Percentiles rank a stretch among this genome's conserved stretches.
phyloP scores from a whole-genome alignment of 345 rosid genomes.

The Tarenaya hassleriana region DNA sequence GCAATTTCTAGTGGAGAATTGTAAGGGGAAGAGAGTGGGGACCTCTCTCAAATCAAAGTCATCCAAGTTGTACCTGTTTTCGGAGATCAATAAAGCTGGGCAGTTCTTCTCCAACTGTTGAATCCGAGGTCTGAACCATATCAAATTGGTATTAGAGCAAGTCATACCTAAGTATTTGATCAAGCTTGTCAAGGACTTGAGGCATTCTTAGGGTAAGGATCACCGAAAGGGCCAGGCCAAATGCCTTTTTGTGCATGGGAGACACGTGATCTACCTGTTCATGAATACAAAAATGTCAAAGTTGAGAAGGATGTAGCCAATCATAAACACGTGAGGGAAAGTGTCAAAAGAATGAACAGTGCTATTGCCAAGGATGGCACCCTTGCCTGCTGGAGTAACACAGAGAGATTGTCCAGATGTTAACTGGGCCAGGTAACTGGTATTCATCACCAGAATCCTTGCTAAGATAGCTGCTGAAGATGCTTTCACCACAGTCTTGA shows the following conservation, averaged over 20 bases:
- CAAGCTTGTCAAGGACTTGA: slow-evolving; percentile 89
- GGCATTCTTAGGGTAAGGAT: slow-evolving; percentile 84
- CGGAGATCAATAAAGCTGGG: too few relatives aligned
- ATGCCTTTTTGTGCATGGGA: slow-evolving; percentile 62
- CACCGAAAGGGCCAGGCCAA: slow-evolving; percentile 83
- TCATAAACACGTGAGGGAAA: slow-evolving; percentile 9
- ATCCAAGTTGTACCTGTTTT: too few relatives aligned
- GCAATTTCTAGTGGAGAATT: too few relatives aligned
- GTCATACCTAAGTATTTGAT: slow-evolving; percentile 82
- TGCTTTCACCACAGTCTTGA: slow-evolving; percentile 75
- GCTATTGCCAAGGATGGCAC: slow-evolving; percentile 18
- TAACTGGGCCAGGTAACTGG: slow-evolving; percentile 78
- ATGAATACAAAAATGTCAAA: slow-evolving; percentile 16
- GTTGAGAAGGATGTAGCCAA: slow-evolving; percentile 15
- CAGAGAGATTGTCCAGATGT: slow-evolving; percentile 73
- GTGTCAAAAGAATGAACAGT: too few relatives aligned
- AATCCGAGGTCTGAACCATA: too few relatives aligned
- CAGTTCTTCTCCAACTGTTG: too few relatives aligned
- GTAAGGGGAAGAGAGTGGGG: too few relatives aligned
- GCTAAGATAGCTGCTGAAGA: slow-evolving; percentile 85
- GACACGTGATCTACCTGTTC: slow-evolving; percentile 74
- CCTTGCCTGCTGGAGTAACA: slow-evolving; percentile 73
- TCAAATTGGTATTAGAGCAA: too few relatives aligned
- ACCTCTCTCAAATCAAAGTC: too few relatives aligned
- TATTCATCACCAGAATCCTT: slow-evolving; percentile 91